These are phyloP conservation scores for Trifolium repens DNA, from an alignment of 306 rosid species.

Conservation along the genomic window DNA sequence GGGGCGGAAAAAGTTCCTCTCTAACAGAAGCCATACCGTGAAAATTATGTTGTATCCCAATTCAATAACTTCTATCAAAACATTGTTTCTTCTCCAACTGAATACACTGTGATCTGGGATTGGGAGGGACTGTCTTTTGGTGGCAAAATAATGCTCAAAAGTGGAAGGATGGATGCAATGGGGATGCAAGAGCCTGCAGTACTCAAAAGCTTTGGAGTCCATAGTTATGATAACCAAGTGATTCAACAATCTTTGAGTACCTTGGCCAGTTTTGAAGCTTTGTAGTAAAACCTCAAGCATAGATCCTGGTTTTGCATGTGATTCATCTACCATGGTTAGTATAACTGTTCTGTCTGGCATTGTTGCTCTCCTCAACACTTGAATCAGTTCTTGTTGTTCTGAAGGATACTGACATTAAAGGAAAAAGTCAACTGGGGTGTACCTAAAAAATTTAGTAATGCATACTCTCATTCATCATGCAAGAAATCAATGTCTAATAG, in stretches of 20 bases:
- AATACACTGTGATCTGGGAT: constrained; percentile 1
- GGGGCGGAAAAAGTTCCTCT: too few species aligned
- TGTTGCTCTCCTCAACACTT: constrained; percentile 48
- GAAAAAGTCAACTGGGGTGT: not conserved
- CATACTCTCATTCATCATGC: not conserved
- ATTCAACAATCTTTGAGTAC: constrained; percentile 51
- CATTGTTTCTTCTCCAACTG: constrained; percentile 44
- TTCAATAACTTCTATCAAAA: constrained; percentile 45
- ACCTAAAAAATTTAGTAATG: not conserved
- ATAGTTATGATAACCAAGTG: constrained; percentile 55
- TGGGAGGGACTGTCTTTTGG: constrained; percentile 21
- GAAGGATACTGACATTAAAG: constrained; percentile 28
- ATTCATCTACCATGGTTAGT: constrained; percentile 58
- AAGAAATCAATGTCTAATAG: not conserved
- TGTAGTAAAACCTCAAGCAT: constrained; percentile 59
- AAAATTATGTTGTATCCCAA: constrained; percentile 60
- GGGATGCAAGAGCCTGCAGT: constrained; percentile 55
- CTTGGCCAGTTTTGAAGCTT: constrained; percentile 55
- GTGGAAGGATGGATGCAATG: constrained; percentile 57
- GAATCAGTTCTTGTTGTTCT: constrained; percentile 36
- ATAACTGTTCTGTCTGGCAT: constrained; percentile 55
- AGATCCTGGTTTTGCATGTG: constrained; percentile 60
- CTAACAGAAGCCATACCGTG: constrained; percentile 44
- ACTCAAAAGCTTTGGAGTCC: constrained; percentile 48
- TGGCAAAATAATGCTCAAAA: constrained; percentile 35